phyloP scores from a whole-genome alignment of 768 basidiomycete genomes.

The Chiua virens region DNA sequence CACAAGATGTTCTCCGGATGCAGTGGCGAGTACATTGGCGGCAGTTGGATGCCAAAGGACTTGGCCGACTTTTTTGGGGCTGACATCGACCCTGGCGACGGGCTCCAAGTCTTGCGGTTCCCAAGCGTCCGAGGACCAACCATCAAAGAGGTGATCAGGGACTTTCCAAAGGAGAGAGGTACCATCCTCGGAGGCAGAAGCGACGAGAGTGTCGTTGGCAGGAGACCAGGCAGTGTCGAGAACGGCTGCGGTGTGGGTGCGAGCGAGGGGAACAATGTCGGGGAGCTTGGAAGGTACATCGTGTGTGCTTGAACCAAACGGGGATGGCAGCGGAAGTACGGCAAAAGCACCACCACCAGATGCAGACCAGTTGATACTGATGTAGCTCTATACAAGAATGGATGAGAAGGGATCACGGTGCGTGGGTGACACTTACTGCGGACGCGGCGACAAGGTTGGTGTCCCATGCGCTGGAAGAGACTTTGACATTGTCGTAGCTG shows the following conservation, averaged over 20 bases:
- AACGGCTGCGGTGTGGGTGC: constrained; percentile 79
- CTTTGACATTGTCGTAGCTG: constrained; percentile 77
- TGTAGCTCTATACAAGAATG: constrained; percentile 56
- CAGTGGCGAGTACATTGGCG: constrained; percentile 76
- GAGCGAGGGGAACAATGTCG: constrained; percentile 88
- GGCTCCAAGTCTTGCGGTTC: constrained; percentile 82
- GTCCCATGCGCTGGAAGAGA: constrained; percentile 92
- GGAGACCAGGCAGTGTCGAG: constrained; percentile 98
- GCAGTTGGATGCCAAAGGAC: constrained; percentile 94
- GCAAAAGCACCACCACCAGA: constrained; percentile 93
- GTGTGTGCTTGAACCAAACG: constrained; percentile 51
- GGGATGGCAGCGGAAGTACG: constrained; percentile 84
- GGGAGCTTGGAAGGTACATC: constrained; percentile 78
- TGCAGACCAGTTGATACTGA: constrained; percentile 93
- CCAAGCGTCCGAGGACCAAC: constrained; percentile 85
- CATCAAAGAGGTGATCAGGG: constrained; percentile 63
- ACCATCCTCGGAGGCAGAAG: constrained; percentile 92
- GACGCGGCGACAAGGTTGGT: constrained; percentile 90
- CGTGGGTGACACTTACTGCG: constrained; percentile 43
- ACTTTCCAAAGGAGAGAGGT: constrained; percentile 93
- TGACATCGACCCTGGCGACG: constrained; percentile 74
- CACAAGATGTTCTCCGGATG: constrained; percentile 81
- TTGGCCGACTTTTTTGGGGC: constrained; percentile 89
- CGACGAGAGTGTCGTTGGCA: constrained; percentile 88
- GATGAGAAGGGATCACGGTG: neutral